Evolutionary conservation across 2,329 filamentous ascomycete genomes (phyloP), one percentile per base, ranked within the genome.

Genomic region (Verruconis gallopava): DNA sequence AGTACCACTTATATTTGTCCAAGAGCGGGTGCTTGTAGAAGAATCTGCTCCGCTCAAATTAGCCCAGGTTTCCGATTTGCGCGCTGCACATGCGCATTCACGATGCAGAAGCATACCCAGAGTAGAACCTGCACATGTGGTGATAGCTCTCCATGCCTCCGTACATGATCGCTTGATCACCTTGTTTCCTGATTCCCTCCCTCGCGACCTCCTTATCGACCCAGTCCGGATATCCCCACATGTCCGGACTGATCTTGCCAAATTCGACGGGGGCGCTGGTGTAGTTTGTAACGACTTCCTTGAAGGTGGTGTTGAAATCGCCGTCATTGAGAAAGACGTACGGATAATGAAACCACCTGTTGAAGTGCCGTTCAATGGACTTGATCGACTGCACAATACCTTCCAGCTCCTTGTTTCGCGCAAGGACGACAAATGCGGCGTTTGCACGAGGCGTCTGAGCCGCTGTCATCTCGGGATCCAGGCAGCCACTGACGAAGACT

Each of bases 121-220:
- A 98, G 66, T 98, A 98, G 69, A 98, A 98, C 52, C 91, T 78
- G 61, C 91, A 98, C 91, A 98, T 98, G 64, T 93, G 81, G 56
- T 98, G 91, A 59, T 98, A 98, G 64, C 88, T 95, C 62, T 96
- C 91, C 71, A 98, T 81, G 37, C 91, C 91, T 60, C 91, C 91
- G 59, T 98, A 98, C 91, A 98, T 98, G 68, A 98, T 93, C 37
- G 91, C 91, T 39, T 80, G 79, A 61, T 98, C 91, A 50, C 91
- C 91, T 62, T 98, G 91, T 66, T 95, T 94, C 42, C 84, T 78
- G 55, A 98, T 93, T 46, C 89, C 89, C 62, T 98, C 91, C 64
- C 88, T 86, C 50, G 88, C 89, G 41, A 95, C 85, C 59, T 91
- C 88, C 51, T 78, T 75, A 58, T 98, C 88, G 40, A 91, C 83